Evolutionary conservation across 345 rosid genomes (phyloP).

Genomic region (Eucalyptus dawsonii): DNA sequence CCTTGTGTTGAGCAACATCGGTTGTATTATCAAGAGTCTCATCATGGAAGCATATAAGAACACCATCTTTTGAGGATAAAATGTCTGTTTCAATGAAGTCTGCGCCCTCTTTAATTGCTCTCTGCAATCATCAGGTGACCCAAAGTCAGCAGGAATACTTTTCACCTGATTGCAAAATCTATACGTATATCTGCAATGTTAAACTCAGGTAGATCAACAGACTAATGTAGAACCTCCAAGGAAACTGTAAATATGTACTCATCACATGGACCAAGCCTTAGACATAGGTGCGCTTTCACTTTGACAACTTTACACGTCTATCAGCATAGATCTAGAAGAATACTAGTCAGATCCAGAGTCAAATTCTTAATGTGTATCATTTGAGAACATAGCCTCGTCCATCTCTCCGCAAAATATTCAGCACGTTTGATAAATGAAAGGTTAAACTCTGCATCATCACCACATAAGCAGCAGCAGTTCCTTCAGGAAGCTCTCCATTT

Average conservation of each 20-base stretch:
- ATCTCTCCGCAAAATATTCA: background rate
- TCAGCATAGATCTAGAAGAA: background rate
- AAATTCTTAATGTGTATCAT: background rate
- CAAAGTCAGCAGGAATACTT: background rate
- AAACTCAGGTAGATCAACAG: background rate
- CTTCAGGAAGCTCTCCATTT: constrained; percentile 92
- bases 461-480: constrained; percentile 80
- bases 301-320: background rate
- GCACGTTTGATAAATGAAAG: background rate
- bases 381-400: background rate
- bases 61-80: constrained; percentile 68
- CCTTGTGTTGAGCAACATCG: constrained; percentile 58
- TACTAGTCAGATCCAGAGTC: background rate
- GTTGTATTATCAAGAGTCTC: constrained; percentile 65
- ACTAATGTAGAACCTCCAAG: background rate
- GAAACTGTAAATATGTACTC: background rate
- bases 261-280: background rate
- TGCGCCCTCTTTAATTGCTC: constrained; percentile 90
- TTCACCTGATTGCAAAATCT: background rate
- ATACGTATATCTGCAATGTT: background rate
- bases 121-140: constrained; percentile 28
- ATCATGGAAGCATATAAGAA: constrained; percentile 77
- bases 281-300: background rate
- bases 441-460: constrained; percentile 7
- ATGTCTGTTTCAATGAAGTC: constrained; percentile 93